These are phyloP conservation scores for Trametes elegans DNA, from an alignment of 768 basidiomycete genomes.

Conservation along the genomic window DNA sequence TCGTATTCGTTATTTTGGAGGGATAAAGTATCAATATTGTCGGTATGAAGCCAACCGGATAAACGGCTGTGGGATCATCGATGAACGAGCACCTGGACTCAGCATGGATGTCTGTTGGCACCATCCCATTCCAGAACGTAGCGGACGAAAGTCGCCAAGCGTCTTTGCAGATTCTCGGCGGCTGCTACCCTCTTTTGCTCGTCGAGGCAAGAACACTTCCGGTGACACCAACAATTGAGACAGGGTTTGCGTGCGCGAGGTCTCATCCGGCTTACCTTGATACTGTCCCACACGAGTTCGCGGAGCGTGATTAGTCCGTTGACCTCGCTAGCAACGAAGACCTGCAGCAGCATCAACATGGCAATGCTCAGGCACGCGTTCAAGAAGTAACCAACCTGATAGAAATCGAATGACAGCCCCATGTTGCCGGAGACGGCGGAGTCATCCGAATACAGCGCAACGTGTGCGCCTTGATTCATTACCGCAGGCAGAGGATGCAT, in stretches of 20 bases:
- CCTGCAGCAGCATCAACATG: background rate
- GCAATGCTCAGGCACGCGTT: slow-evolving; percentile 18
- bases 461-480: slow-evolving; percentile 68
- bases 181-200: slow-evolving; percentile 44
- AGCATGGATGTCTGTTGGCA: background rate
- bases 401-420: slow-evolving; percentile 76
- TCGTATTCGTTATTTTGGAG: too few relatives aligned
- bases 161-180: slow-evolving; percentile 42
- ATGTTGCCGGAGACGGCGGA: slow-evolving; percentile 74
- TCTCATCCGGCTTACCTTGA: slow-evolving; percentile 40
- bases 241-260: background rate
- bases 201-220: slow-evolving; percentile 52
- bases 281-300: slow-evolving; percentile 62
- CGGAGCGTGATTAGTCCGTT: slow-evolving; percentile 57
- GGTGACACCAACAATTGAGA: background rate
- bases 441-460: slow-evolving; percentile 71
- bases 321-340: slow-evolving; percentile 19
- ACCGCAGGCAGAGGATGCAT: slow-evolving; percentile 71
- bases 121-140: slow-evolving; percentile 24
- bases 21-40: too few relatives aligned
- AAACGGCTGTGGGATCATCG: too few relatives aligned
- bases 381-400: slow-evolving; percentile 48
- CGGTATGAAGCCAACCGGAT: too few relatives aligned
- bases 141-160: slow-evolving; percentile 47
- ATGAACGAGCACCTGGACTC: too few relatives aligned